Percentiles rank a stretch among this genome's conserved stretches.
Conservation (phyloP, 345 rosid species). For the Eucalyptus camaldulensis region DNA sequence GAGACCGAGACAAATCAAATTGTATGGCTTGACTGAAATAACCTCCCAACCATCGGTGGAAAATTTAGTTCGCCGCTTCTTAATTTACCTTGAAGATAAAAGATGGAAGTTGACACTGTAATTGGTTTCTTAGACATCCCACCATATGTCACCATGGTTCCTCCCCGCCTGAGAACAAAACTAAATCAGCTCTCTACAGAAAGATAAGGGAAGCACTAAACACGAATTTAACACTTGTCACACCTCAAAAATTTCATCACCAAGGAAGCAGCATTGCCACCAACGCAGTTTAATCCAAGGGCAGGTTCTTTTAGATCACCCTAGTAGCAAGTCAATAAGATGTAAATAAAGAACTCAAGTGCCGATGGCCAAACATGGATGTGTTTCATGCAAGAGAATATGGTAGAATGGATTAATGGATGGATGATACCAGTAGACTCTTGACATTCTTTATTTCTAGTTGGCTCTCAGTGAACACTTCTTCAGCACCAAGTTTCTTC, state of each 20-base stretch:
- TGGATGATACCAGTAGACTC: slow-evolving; percentile 53
- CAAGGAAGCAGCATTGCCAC: too few relatives aligned
- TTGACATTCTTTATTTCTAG: slow-evolving; percentile 71
- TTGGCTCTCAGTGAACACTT: slow-evolving; percentile 64
- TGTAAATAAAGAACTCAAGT: not conserved
- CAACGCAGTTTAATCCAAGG: too few relatives aligned
- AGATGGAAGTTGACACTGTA: slow-evolving; percentile 59
- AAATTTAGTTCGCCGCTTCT: not conserved
- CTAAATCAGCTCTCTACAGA: too few relatives aligned
- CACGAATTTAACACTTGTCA: too few relatives aligned
- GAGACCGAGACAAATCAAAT: not conserved
- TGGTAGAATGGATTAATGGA: not conserved
- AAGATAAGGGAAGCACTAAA: too few relatives aligned
- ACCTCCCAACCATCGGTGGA: not conserved
- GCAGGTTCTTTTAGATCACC: too few relatives aligned
- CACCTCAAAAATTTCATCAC: too few relatives aligned
- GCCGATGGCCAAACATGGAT: not conserved
- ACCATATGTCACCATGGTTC: slow-evolving; percentile 41
- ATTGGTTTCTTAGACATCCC: slow-evolving; percentile 92
- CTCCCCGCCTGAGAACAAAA: too few relatives aligned
- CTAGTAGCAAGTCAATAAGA: not conserved
- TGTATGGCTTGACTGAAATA: not conserved
- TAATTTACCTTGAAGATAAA: slow-evolving; percentile 69
- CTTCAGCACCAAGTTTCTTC: slow-evolving; percentile 76
- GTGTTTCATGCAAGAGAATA: not conserved